phyloP scores from a whole-genome alignment of 2,329 filamentous ascomycete species.

The Claviceps paspali region DNA sequence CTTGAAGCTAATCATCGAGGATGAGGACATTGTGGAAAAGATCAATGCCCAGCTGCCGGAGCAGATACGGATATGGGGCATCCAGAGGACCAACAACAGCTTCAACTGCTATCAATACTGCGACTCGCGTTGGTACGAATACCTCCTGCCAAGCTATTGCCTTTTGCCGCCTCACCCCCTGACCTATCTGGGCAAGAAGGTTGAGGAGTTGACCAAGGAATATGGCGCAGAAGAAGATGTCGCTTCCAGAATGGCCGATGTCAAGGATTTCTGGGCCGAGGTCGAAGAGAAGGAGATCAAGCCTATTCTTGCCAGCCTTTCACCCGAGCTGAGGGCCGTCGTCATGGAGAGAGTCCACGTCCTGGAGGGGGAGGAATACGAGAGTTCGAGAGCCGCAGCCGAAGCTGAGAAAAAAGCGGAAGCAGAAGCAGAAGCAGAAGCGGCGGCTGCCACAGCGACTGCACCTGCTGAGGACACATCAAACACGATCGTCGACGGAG shows the following conservation, averaged over 20 bases:
- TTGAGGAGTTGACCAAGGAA: conserved; percentile 64
- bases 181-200: conserved; percentile 68
- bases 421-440: conserved; percentile 8
- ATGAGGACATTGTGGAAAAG: conserved; percentile 70
- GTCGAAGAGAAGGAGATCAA: conserved; percentile 70
- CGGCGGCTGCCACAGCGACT: conserved; percentile 9
- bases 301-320: conserved; percentile 47
- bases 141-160: conserved; percentile 84
- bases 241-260: conserved; percentile 56
- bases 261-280: conserved; percentile 66
- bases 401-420: conserved; percentile 8
- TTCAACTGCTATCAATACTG: conserved; percentile 94
- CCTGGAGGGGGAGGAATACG: conserved; percentile 14
- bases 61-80: conserved; percentile 92
- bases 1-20: conserved; percentile 89
- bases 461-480: conserved; percentile 8
- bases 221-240: conserved; percentile 57
- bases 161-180: conserved; percentile 84
- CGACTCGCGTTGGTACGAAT: conserved; percentile 95
- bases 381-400: conserved; percentile 5
- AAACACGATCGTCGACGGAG: neutral
- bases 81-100: conserved; percentile 72
- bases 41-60: conserved; percentile 76
- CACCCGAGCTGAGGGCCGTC: conserved; percentile 45
- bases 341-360: conserved; percentile 48